These are phyloP conservation scores for Colletotrichum magnum DNA, from an alignment of 2,329 filamentous ascomycete species.

Conservation along the genomic window DNA sequence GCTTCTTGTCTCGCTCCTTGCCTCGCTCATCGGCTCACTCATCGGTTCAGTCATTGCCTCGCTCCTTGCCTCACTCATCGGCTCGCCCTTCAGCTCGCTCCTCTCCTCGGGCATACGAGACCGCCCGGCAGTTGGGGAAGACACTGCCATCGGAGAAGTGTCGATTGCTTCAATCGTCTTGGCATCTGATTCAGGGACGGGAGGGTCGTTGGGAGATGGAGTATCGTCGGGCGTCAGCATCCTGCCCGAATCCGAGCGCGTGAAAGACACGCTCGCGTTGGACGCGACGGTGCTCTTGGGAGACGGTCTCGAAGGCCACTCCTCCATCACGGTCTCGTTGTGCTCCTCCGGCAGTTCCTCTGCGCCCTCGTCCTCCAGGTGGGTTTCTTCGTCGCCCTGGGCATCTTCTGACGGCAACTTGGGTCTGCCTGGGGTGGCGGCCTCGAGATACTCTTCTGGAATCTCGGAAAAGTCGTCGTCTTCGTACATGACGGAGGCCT, in stretches of 20 bases:
- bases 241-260: constrained; percentile 58
- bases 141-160: constrained; percentile 22
- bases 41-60: background rate
- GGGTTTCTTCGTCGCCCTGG: background rate
- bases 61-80: background rate
- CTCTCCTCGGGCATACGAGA: background rate
- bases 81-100: background rate
- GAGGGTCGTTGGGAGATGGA: constrained; percentile 52
- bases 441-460: constrained; percentile 63
- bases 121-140: background rate
- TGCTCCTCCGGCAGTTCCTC: constrained; percentile 26
- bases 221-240: constrained; percentile 69
- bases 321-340: constrained; percentile 29
- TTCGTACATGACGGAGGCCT: constrained; percentile 58
- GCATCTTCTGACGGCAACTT: constrained; percentile 32
- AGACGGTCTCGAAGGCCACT: constrained; percentile 31
- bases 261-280: constrained; percentile 48
- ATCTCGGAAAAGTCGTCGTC: constrained; percentile 73
- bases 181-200: constrained; percentile 33
- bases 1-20: background rate
- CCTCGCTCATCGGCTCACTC: background rate
- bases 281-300: constrained; percentile 43
- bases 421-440: constrained; percentile 60
- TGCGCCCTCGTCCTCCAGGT: background rate
- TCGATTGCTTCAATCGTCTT: constrained; percentile 32